Base-by-base conservation (phyloP, 345 rosid species). In the Sisymbrium altissimum region DNA sequence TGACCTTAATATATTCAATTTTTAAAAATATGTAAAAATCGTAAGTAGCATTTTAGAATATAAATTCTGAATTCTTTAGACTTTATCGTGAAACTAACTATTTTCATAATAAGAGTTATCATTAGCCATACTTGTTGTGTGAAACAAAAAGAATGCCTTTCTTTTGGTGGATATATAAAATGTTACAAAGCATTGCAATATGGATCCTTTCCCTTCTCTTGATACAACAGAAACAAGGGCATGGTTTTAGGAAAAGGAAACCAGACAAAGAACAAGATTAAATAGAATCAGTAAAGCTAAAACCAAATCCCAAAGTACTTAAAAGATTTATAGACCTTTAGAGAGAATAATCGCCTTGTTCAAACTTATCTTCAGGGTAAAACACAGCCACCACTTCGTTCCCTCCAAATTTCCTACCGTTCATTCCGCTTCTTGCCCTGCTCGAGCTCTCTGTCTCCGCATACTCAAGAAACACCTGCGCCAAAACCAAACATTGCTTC, bases 391-490 rank as follows among this genome's bases (percentile, higher is more conserved):
- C 79, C 36, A 88, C 93, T 68, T 84, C 66, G 77, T 86, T 91
- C 30, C 88, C 92, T 4, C 87, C 92, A 62, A 91, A 91, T 68
- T 82, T 91, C 67, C 94, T 79, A 43, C 97, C 94, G 13, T 91
- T 88, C 84, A 91, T 81, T 50, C 87, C 90, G 0, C 76, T 44
- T 50, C 87, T 82, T 7, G 93, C 92, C 70, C 82, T 89, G 33
- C 81, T 11, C 4, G 91, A 55, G 36, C 89, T 89, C 21, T 89
- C 96, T 11, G 57, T 64, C 40, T 91, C 95, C 12, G 80, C 84
- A 60, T 85, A 91, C 73, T 85, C 92, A 68, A 91, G 73, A 80
- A 91, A 89, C 74, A 87, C 92, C 92, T 91, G 79, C 25, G 10
- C 45, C 66, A 23, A 55, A 40, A 45, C 2, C 53, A 39, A 25